These are phyloP conservation scores for Chenopodium quinoa DNA, from an alignment of 148 eudicot genomes.

Conservation along the genomic window DNA sequence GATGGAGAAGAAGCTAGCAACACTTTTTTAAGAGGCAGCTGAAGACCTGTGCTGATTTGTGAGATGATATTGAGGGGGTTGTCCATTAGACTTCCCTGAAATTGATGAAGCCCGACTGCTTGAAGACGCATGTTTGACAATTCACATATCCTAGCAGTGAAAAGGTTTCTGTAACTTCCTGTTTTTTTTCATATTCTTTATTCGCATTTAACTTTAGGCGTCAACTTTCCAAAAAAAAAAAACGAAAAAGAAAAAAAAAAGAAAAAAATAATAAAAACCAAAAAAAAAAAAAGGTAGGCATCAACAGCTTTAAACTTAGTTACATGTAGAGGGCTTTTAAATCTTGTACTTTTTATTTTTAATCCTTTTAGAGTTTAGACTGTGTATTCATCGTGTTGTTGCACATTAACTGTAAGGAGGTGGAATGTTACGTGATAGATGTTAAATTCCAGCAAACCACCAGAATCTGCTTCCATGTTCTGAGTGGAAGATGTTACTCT, in stretches of 20 bases:
- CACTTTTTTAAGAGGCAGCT: constrained; percentile 4
- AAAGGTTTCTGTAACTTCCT: constrained; percentile 23
- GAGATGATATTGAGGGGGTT: constrained; percentile 1
- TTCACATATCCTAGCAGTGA: background rate
- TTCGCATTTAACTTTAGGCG: constrained; percentile 7
- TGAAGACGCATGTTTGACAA: constrained; percentile 11
- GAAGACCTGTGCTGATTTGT: constrained; percentile 7
- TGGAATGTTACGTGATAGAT: background rate
- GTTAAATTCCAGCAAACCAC: background rate
- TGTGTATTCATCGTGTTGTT: background rate
- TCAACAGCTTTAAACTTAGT: constrained; percentile 5
- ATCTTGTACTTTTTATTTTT: background rate
- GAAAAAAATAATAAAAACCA: background rate
- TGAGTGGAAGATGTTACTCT: background rate
- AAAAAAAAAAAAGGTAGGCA: background rate
- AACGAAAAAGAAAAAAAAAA: background rate
- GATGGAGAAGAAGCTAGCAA: constrained; percentile 16
- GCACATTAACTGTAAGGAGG: background rate
- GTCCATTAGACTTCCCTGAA: constrained; percentile 12
- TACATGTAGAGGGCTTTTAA: constrained; percentile 6
- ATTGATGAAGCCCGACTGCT: constrained; percentile 18
- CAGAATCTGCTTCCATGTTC: constrained; percentile 1
- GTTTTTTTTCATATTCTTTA: constrained; percentile 11
- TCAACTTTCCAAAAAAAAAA: background rate
- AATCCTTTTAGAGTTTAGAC: background rate